Evolutionary conservation across 805 yeast species (phyloP), one percentile per base, ranked within the genome.

Genomic region (Saccharomycopsis sp.): DNA sequence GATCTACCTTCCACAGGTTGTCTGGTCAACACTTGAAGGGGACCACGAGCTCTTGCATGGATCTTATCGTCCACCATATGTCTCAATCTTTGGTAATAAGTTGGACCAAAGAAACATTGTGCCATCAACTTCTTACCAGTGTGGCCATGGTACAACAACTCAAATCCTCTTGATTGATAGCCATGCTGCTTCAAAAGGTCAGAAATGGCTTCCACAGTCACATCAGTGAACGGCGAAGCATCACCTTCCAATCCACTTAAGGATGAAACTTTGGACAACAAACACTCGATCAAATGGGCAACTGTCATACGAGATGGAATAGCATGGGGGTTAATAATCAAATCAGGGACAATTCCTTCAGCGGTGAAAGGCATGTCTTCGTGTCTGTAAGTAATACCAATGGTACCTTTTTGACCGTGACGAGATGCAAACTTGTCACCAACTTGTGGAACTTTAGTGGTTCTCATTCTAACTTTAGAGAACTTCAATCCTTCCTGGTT

Each of bases 241-340:
- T 94, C 99, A 80, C 99, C 99, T 75, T 94, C 99, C 68, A 89
- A 81, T 69, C 98, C 99, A 53, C 96, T 86, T 66, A 94, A 78
- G 1, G 98, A 85, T 2, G 97, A 92, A 50, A 94, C 98, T 75
- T 94, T 94, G 55, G 96, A 87, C 67, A 94, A 78, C 72, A 94
- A 78, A 87, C 99, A 94, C 79, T 94, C 99, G 74, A 94, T 93
- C 79, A 94, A 86, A 79, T 94, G 98, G 54, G 99, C 99, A 62
- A 94, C 99, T 47, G 99, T 94, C 99, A 94, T 94, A 82, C 99
- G 97, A 59, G 99, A 94, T 66, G 99, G 99, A 82, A 94, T 94
- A 70, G 98, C 99, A 75, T 94, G 99, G 1, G 99, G 99, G 73
- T 94, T 94, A 72, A 94, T 94, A 68, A 94, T 90, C 70, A 94